A percentile compares a stretch with the other conserved stretches of the same genome.
These are phyloP conservation scores for Aspergillus tanneri DNA, from an alignment of 2,329 filamentous ascomycete species.

Conservation along the genomic window DNA sequence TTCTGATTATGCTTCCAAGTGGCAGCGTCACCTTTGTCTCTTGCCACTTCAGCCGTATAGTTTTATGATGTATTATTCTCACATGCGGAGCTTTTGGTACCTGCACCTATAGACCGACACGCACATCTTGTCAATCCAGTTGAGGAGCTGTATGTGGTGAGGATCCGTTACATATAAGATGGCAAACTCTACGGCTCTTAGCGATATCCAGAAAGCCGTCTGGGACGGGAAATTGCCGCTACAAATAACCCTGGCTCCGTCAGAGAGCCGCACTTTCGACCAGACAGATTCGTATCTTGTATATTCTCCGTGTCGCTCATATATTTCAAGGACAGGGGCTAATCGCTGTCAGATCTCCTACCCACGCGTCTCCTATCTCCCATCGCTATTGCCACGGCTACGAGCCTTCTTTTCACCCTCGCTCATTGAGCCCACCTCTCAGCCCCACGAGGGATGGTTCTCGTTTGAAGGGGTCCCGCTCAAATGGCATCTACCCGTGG, in stretches of 20 bases:
- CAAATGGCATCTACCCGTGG: constrained; percentile 71
- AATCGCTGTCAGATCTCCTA: constrained; percentile 52
- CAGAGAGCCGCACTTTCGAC: constrained; percentile 61
- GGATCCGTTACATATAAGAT: constrained; percentile 16
- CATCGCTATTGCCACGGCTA: constrained; percentile 62
- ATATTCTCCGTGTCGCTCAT: constrained; percentile 17
- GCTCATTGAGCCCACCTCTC: constrained; percentile 58
- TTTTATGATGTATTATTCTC: not conserved
- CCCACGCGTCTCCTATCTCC: constrained; percentile 67
- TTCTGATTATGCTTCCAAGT: not conserved
- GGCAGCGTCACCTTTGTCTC: not conserved
- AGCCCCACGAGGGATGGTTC: constrained; percentile 59
- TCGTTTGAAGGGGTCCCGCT: constrained; percentile 66
- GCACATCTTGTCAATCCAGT: too few species aligned
- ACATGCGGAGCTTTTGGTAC: not conserved
- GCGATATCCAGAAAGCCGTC: constrained; percentile 46
- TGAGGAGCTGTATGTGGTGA: not conserved
- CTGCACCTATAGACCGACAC: too few species aligned
- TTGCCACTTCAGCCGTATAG: not conserved
- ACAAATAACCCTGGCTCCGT: constrained; percentile 58
- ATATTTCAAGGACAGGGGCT: not conserved
- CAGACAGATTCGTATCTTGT: constrained; percentile 62
- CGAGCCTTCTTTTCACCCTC: constrained; percentile 61
- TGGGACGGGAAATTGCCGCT: constrained; percentile 62
- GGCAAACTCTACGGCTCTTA: constrained; percentile 29